Evolutionary conservation across 768 basidiomycete species (phyloP).

Genomic region (Mycena crocata): DNA sequence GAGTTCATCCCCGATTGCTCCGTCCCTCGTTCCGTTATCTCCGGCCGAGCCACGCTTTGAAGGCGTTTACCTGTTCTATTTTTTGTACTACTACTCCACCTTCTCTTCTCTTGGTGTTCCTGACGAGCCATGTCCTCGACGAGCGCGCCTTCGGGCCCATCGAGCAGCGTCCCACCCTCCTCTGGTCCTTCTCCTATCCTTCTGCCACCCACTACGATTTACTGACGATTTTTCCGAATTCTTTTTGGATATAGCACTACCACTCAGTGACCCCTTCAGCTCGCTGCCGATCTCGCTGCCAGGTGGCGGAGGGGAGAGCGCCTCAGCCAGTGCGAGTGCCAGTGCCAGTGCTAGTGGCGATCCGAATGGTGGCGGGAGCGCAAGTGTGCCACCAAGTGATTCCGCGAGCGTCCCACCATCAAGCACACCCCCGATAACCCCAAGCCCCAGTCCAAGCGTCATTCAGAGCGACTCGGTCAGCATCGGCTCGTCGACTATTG

Average conservation of each 20-base stretch:
- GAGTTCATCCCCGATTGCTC: too few species aligned
- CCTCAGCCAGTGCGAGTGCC: neutral
- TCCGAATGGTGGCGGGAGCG: neutral
- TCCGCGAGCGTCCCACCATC: neutral
- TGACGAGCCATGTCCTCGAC: slow-evolving; percentile 4
- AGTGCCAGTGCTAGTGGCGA: neutral
- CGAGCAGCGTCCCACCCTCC: neutral
- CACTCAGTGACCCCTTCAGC: too few species aligned
- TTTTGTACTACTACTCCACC: too few species aligned
- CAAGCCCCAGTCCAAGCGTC: neutral
- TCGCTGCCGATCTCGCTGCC: neutral
- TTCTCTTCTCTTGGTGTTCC: too few species aligned
- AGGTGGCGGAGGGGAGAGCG: neutral
- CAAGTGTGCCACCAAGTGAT: neutral
- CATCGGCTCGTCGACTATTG: slow-evolving; percentile 4
- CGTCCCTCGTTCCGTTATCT: too few species aligned
- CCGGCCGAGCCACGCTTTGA: too few species aligned
- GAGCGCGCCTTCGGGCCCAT: neutral
- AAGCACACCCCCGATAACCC: too few species aligned
- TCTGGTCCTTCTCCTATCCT: neutral
- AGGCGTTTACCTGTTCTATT: too few species aligned
- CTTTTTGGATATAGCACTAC: neutral
- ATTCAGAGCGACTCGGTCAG: slow-evolving; percentile 5
- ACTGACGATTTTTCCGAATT: neutral
- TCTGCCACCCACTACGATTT: neutral